Conservation (phyloP, 139 green algal genomes). For the Tetradesmus obliquus region DNA sequence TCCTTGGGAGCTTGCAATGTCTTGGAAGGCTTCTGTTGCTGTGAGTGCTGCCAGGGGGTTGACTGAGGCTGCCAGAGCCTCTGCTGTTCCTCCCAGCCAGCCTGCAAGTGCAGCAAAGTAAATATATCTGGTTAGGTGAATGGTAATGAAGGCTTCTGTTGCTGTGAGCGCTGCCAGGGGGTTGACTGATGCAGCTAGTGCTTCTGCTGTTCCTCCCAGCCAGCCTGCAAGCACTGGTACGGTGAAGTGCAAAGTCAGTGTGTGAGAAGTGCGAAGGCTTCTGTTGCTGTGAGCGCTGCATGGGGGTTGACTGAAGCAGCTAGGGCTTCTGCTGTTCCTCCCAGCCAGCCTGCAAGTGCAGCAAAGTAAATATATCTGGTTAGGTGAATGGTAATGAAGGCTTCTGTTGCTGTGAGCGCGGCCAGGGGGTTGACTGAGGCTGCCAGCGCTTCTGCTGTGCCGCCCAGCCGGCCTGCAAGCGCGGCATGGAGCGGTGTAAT, state of each 20-base stretch:
- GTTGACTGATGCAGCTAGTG: background rate
- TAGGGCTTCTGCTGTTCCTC: background rate
- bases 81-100: background rate
- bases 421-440: background rate
- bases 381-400: background rate
- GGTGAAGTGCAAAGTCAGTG: no score
- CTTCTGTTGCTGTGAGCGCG: no score
- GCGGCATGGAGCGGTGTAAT: no score
- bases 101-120: background rate
- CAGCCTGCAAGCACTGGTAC: constrained; percentile 18
- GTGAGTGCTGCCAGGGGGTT: background rate
- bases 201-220: background rate
- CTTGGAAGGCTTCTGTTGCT: background rate
- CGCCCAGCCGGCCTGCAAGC: no score
- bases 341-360: background rate
- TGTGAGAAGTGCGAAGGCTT: no score
- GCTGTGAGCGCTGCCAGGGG: background rate
- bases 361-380: background rate
- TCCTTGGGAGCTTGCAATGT: background rate
- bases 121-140: background rate
- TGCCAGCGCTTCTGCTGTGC: background rate
- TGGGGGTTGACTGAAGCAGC: constrained; percentile 7
- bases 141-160: background rate
- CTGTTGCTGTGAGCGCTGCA: background rate
- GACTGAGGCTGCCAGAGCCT: background rate